phyloP scores from a whole-genome alignment of 208 protist species.

The Strigomonas culicis region DNA sequence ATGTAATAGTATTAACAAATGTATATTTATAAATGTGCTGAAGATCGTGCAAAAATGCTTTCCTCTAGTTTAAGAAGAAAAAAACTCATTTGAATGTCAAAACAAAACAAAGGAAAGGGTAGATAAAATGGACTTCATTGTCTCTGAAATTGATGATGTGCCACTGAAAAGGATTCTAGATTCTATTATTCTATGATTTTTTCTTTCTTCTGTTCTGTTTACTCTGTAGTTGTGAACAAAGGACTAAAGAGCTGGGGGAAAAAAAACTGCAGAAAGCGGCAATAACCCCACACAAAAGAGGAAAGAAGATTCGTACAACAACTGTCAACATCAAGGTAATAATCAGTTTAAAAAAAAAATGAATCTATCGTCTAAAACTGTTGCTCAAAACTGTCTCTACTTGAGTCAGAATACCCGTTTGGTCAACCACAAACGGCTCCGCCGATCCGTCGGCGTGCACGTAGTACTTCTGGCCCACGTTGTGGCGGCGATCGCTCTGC shows the following conservation, averaged over 20 bases:
- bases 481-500: conserved; percentile 82
- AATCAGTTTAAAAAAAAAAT: not conserved
- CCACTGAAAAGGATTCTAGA: not conserved
- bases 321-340: not conserved
- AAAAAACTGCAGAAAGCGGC: not conserved
- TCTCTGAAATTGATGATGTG: not conserved
- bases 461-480: conserved; percentile 89
- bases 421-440: conserved; percentile 81
- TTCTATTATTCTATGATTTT: no score
- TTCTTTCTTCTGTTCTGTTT: no score
- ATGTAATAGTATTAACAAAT: conserved; percentile 4
- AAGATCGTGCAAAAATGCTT: not conserved
- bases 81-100: no score
- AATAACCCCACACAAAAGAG: not conserved
- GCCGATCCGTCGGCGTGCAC: conserved; percentile 70
- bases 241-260: conserved; percentile 1
- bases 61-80: not conserved
- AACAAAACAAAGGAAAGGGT: not conserved
- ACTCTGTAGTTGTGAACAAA: no score
- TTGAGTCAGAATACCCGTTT: conserved; percentile 72
- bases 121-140: not conserved
- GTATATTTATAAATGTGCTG: conserved; percentile 1
- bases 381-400: conserved; percentile 80
- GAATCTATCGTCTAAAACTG: conserved; percentile 52
- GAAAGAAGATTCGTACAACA: conserved; percentile 9